Base-by-base conservation (phyloP, 129 eudicot species). In the Arctium lappa region DNA sequence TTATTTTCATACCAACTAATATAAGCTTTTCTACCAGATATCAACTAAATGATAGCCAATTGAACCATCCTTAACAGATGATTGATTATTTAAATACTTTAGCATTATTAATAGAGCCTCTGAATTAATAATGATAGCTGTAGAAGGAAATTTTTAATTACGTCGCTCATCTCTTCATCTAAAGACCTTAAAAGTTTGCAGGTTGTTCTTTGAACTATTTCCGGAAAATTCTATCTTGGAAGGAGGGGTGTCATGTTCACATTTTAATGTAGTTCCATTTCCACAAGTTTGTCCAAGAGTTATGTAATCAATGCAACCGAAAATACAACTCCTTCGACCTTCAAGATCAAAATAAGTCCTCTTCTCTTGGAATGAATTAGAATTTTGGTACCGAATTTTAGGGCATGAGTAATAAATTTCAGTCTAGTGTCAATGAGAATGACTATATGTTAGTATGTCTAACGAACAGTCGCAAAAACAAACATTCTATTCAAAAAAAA, bases 301-400 rank as follows among this genome's bases (percentile, higher is more conserved):
- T 34, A 72, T 38, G 29, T 22, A 37, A 72, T 72, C 76, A 44
- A 60, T 60, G 29, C 29, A 60, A 60, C 68, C 29, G 2, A 60
- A 72, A 72, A 72, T 38, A 38, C 76, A 72, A n/a, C 76, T 72
- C 75, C 31, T 15, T 34, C 40, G 30, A 72, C 75, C 31, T 37
- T 16, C 13, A 72, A 38, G 29, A 72, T 18, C 53, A 37, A 37
- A 72, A 30, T 27, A 72, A 36, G 6, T 72, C 32, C 12, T 27
- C 44, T 10, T 72, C 27, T 71, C 9, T 72, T 37, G 53, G 2
- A 37, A 72, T 72, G 30, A 38, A 72, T n/a, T 72, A 72, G 48
- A 27, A n/a, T 72, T 44, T 37, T 11, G 53, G 76, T 37, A 72
- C 15, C 13, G 31, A 72, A 72, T 37, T 72, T 37, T 7, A 44